Evolutionary conservation across 2,329 filamentous ascomycete species (phyloP), one percentile per base, ranked within the genome.

Genomic region (Pyrenochaeta sp.): DNA sequence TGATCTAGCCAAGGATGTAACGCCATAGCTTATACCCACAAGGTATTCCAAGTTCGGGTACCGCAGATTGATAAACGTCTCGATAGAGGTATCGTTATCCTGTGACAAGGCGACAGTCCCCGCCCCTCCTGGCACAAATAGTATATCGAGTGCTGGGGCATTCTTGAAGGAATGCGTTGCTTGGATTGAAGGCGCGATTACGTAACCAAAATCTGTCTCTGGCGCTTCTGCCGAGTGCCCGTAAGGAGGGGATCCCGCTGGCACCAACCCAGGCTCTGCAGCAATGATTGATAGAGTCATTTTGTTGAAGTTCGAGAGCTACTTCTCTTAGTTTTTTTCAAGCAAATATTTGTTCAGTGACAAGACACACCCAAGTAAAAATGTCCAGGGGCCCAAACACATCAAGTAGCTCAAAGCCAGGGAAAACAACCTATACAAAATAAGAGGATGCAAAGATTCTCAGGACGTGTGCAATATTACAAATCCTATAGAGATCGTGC

Each of bases 1-100:
- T 0, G 83, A 71, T 22, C 71, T 68, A 0, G 84, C 84, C 0
- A 79, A 75, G 3, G 85, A 61, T 1, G 76, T 76, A 1, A 81
- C 73, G 0, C 85, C 85, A 1, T 83, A 88, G 65, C 85, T 88
- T 2, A 88, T 76, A 0, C 82, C 84, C 30, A 88, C 74, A 19
- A 87, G 59, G 46, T 81, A 78, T 46, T 79, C 17, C 8, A 85
- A 62, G 8, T 60, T 5, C 58, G 32, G 32, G n/a, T n/a, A n/a
- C n/a, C n/a, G n/a, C n/a, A n/a, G n/a, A n/a, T n/a, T n/a, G n/a
- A n/a, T n/a, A n/a, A 14, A 20, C 6, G 21, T 22, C 32, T 44
- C 37, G 35, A 32, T 32, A 17, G 7, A 6, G 29, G 13, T 20
- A 4, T 6, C 5, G 29, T 32, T 32, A 17, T 17, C 7, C 6